Evolutionary conservation across 192 early-diverging fungal species (phyloP).

Genomic region (Umbelopsis sp.): DNA sequence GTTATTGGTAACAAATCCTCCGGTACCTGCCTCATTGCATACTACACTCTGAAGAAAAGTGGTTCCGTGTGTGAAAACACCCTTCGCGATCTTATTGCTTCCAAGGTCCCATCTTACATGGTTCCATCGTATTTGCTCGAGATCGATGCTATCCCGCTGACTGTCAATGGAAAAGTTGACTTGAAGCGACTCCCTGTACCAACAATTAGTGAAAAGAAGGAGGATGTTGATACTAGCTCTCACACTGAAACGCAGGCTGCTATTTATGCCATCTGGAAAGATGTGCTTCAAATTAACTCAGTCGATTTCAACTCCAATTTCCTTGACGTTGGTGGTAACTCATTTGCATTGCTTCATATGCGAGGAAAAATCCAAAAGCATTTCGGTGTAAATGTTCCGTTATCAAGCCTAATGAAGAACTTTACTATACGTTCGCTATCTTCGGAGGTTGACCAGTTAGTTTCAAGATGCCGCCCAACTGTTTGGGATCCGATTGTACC

Average conservation of each 20-base stretch:
- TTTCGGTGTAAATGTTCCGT: not conserved
- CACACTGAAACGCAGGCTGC: conserved; percentile 22
- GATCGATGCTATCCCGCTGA: conserved; percentile 35
- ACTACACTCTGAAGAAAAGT: conserved; percentile 47
- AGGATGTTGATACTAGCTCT: conserved; percentile 17
- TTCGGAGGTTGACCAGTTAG: not conserved
- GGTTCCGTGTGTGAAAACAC: conserved; percentile 8
- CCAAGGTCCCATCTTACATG: conserved; percentile 64
- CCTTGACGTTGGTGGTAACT: conserved; percentile 27
- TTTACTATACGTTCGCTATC: not conserved
- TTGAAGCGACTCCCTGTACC: conserved; percentile 32
- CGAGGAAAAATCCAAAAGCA: not conserved
- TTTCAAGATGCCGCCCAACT: not conserved
- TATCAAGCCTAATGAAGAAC: not conserved
- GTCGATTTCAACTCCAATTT: conserved; percentile 24
- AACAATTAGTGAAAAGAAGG: conserved; percentile 3
- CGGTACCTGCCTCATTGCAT: conserved; percentile 62
- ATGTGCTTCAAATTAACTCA: conserved; percentile 25
- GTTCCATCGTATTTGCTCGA: conserved; percentile 50
- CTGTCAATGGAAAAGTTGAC: conserved; percentile 38
- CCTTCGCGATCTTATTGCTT: conserved; percentile 53
- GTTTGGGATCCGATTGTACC: conserved; percentile 11
- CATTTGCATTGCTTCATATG: not conserved
- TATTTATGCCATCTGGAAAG: conserved; percentile 22
- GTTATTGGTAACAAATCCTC: conserved; percentile 38